Evolutionary conservation across 2,329 filamentous ascomycete genomes (phyloP), one percentile per base, ranked within the genome.

Genomic region (Eurotiales sp.): DNA sequence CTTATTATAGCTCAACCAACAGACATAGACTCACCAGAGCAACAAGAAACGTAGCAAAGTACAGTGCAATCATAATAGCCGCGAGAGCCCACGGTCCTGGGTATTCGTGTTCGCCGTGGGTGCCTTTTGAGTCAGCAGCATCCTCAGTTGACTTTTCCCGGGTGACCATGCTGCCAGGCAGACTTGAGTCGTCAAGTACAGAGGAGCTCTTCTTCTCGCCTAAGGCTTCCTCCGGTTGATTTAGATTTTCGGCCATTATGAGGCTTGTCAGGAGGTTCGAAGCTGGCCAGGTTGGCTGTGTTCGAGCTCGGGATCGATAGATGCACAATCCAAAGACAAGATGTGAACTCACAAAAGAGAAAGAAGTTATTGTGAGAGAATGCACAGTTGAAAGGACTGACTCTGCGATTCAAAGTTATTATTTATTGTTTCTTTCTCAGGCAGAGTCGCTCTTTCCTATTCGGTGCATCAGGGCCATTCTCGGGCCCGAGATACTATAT

Each of bases 31-130:
- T 17, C 59, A 63, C 43, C 55, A 64, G 55, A 15, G 62, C 61
- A 27, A 64, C 56, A 14, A 64, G 56, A 36, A 64, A 64, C 5
- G 58, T 63, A 3, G 61, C 58, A 19, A 64, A 46, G 6, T 56
- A 61, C 11, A 64, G 50, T 3, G 48, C 48, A n/a, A 46, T 43
- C 37, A 54, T 34, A 21, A 54, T 54, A 17, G 45, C 44, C n/a
- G 32, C 14, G 14, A 54, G 42, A n/a, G 51, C 34, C 34, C 34
- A 46, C 15, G 30, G 2, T 15, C 42, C 51, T 7, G 51, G 51
- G 23, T 54, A 54, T 27, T 54, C 51, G 29, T 47, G 46, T 10
- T 29, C 29, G 25, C 21, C 32, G n/a, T 19, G 30, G 34, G 40
- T 17, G 40, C 45, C 34, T 6, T 36, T 36, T 22, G 30, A 25